Base-by-base conservation (phyloP, 345 rosid genomes). In the Brassica rapa region DNA sequence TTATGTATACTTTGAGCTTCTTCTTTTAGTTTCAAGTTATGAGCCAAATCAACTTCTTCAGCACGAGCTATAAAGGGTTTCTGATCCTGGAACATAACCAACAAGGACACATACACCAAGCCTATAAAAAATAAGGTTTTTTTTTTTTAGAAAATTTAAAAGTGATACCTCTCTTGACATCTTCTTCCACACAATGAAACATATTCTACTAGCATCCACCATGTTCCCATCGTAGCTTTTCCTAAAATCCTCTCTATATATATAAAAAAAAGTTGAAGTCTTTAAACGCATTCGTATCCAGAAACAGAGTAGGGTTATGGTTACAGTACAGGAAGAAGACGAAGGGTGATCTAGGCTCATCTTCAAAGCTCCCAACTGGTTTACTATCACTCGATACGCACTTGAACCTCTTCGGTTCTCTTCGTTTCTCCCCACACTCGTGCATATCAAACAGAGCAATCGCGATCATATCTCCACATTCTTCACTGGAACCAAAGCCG, bases 401-500 rank as follows among this genome's bases (percentile, higher is more conserved):
- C 78, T 75, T 89, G 76, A 93, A 91, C 81, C 87, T 83, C 88
- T 91, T 93, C 80, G 87, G 82, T 66, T 78, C 82, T 62, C 53
- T 82, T 70, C 70, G 73, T 46, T 73, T 73, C 69, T 60, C 65
- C 61, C 81, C 82, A 57, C 97, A 91, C 29, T 85, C 88, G 63
- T 93, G 98, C 96, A 91, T 88, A 82, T 88, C 93, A 73, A 79
- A 79, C 88, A 93, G 67, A 68, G 91, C 89, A 81, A 90, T 76
- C 33, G 94, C 87, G 66, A 90, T 86, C 80, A 33, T 51, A 56
- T 30, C 87, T 27, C 90, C 91, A 84, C 97, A 91, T 14, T 37
- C 33, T 24, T 72, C 80, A 76, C 98, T 93, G 84, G 49, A 83
- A 37, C 1, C 2, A 64, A 77, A 33, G 0, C 72, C 27, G 16